Base-by-base conservation (phyloP, 208 protist genomes). In the Sergeia podlipaevii region DNA sequence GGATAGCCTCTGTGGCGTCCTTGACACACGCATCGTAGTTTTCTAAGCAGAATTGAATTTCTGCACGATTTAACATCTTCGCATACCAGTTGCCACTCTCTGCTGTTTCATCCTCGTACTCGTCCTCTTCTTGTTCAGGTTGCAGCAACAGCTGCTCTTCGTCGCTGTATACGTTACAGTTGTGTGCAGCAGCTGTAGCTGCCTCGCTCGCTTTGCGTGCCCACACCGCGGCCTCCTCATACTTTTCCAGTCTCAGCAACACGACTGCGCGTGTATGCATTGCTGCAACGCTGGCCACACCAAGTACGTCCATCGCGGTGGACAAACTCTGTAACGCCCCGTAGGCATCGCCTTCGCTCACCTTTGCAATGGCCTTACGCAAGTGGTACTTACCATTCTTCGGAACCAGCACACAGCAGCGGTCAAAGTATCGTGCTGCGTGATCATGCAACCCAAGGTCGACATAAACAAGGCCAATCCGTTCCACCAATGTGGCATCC, bases 371-470 rank as follows among this genome's bases (percentile, higher is more conserved):
- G 18, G 70, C 70, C 15, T 54, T 41, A 53, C 46, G 80, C 50
- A 55, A 75, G 41, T 8, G 60, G 48, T 30, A 76, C 53, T 33
- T 45, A 34, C 53, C 66, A 65, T 17, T 52, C 56, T 5, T 49
- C 48, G 32, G 62, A 42, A 17, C 65, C 50, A 27, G 74, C 45
- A 21, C 21, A 32, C 28, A 29, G 75, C 58, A 60, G 50, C 26
- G 11, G 67, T 57, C 20, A 87, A 97, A 94, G 41, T 77, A 82
- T 30, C 79, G 70, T 11, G 78, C 65, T 10, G 92, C 89, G 18
- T 87, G 56, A 46, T 92, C 83, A 39, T 71, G 68, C 60, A 90
- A 93, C 11, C 80, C 61, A 11, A 92, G 49, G 11, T 81, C 73
- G 26, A 45, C 51, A 56, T 93, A 95, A 0, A 82, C 85, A 1